Evolutionary conservation across 495 filamentous ascomycete species (phyloP), one percentile per base, ranked within the genome.

Genomic region (Venustampulla echinocandica): DNA sequence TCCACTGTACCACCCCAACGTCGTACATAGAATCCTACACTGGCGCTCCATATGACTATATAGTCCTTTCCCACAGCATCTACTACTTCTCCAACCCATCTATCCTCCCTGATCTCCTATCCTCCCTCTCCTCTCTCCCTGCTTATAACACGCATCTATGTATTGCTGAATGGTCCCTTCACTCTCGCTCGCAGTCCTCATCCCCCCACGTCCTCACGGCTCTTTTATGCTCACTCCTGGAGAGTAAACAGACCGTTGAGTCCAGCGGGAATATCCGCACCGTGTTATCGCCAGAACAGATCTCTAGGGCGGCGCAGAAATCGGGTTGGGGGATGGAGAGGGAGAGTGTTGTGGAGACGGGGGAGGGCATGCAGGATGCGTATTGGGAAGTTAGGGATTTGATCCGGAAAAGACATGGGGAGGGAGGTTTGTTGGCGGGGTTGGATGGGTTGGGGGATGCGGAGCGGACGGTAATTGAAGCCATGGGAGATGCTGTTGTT

Each of bases 21-120:
- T 46, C 62, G 6, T 56, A 57, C 28, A 61, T 64, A 44, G 39
- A 51, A 22, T 15, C 27, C 38, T 30, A 54, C 41, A 44, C 55
- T 28, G 52, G 48, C 15, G 48, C 37, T 24, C 30, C 49, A 20
- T 73, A 69, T 54, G 68, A 71, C 51, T 58, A 63, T 35, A 65
- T 66, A 11, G 61, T 75, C 15, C 62, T 77, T 30, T 60, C 57
- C 43, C 74, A 77, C 56, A 65, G 57, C 50, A 61, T 72, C 46
- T 76, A 66, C 64, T 76, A 75, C 50, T 75, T 77, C 49, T 33
- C 58, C 21, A 62, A 61, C 9, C 66, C 68, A 23, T 46, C 61
- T 42, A 53, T 44, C 54, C 63, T 52, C 53, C 48, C 47, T 21
- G 6, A 4, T 1, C 21, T 52, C n/a, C 27, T 55, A 18, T 1